Conservation (phyloP, 768 basidiomycete genomes). For the Amanita exitialis region DNA sequence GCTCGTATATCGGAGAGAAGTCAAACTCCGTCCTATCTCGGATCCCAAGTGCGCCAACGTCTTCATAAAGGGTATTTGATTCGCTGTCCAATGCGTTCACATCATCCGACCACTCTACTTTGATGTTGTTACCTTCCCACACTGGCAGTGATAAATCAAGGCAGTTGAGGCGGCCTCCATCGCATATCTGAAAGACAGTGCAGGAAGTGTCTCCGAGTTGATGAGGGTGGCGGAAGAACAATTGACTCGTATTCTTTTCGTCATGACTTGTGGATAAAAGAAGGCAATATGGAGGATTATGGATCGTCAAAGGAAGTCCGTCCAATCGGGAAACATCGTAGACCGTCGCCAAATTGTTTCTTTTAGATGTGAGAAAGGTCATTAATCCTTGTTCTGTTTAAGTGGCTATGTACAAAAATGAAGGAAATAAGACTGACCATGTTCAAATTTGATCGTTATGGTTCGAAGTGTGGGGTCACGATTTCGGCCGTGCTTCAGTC, state of each 20-base stretch:
- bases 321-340: conserved; percentile 47
- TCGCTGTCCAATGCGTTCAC: conserved; percentile 26
- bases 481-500: conserved; percentile 48
- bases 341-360: conserved; percentile 46
- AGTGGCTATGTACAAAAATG: background rate
- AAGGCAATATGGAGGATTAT: conserved; percentile 35
- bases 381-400: conserved; percentile 25
- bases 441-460: conserved; percentile 24
- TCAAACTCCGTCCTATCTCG: conserved; percentile 38
- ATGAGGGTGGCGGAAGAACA: conserved; percentile 24
- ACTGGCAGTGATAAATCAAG: conserved; percentile 23
- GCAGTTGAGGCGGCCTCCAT: conserved; percentile 34
- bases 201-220: conserved; percentile 13
- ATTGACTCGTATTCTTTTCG: conserved; percentile 18
- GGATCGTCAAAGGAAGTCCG: conserved; percentile 32
- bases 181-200: conserved; percentile 36
- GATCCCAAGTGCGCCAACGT: conserved; percentile 33
- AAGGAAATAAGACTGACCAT: conserved; percentile 20
- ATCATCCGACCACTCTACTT: conserved; percentile 28
- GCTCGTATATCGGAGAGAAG: conserved; percentile 41
- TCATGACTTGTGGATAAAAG: conserved; percentile 17
- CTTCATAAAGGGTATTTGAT: conserved; percentile 17
- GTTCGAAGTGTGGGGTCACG: conserved; percentile 48
- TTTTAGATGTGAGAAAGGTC: conserved; percentile 51
- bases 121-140: conserved; percentile 10